Conservation (phyloP, 2,329 filamentous ascomycete genomes). For the Fusarium sp. region DNA sequence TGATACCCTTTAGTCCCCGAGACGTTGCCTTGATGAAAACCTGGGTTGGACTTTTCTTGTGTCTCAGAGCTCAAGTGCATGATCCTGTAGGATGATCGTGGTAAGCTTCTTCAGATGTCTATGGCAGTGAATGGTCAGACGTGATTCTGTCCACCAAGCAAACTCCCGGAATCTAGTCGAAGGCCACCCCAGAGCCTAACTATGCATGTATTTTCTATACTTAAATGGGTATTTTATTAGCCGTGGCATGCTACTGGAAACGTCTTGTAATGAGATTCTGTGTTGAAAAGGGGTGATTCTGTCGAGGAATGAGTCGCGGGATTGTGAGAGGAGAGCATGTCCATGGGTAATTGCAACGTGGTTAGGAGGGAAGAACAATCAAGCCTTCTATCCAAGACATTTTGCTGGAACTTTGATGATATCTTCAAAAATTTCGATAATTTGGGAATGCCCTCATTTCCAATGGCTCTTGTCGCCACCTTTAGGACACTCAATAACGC, state of each 20-base stretch:
- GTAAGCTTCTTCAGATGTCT: not conserved
- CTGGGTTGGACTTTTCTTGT: not conserved
- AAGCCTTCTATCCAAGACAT: not conserved
- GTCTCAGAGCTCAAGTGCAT: not conserved
- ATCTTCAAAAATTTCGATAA: not conserved
- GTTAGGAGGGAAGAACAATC: not conserved
- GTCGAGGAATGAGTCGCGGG: not conserved
- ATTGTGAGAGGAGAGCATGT: not conserved
- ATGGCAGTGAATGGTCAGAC: not conserved
- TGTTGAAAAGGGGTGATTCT: not conserved
- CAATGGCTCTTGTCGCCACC: not conserved
- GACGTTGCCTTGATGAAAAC: not conserved
- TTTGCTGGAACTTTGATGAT: not conserved
- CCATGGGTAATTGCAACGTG: not conserved
- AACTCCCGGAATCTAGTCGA: not conserved
- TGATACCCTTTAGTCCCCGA: conserved; percentile 2
- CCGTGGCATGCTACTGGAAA: not conserved
- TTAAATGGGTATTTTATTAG: not conserved
- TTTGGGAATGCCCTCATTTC: conserved; percentile 6
- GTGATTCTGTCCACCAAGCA: not conserved
- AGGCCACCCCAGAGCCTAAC: not conserved
- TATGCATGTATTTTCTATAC: not conserved
- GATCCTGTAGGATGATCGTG: not conserved
- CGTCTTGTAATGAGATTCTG: not conserved
- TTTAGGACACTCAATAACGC: not conserved